Evolutionary conservation across 257 asterid genomes (phyloP).

Genomic region (Petrea volubilis): DNA sequence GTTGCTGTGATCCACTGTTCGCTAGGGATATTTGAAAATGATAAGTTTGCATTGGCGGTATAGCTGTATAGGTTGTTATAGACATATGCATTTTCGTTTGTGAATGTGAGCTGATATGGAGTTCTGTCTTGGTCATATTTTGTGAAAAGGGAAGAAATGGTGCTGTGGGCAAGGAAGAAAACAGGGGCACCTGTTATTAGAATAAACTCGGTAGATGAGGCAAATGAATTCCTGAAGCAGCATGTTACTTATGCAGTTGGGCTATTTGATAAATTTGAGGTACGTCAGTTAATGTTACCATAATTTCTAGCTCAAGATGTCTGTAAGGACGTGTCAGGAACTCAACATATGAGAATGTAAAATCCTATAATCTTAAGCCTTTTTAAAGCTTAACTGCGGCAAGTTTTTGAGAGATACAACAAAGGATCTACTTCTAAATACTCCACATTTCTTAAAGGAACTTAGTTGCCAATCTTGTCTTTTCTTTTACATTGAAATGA

Average conservation of each 20-base stretch:
- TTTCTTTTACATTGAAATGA: not conserved
- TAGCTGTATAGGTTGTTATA: not conserved
- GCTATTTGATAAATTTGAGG: slow-evolving; percentile 76
- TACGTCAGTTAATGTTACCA: slow-evolving; percentile 25
- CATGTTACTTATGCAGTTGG: slow-evolving; percentile 72
- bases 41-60: not conserved
- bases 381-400: too few species aligned
- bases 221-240: slow-evolving; percentile 67
- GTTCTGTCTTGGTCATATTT: slow-evolving; percentile 14
- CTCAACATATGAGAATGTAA: not conserved
- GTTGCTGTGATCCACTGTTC: not conserved
- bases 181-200: slow-evolving; percentile 76
- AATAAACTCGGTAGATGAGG: slow-evolving; percentile 59
- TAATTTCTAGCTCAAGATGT: not conserved
- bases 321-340: not conserved
- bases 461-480: not conserved
- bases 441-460: not conserved
- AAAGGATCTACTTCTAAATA: too few species aligned
- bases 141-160: slow-evolving; percentile 77
- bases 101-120: slow-evolving; percentile 20
- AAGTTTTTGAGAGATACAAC: too few species aligned
- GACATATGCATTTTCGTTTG: slow-evolving; percentile 20
- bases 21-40: not conserved
- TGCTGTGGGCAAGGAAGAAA: slow-evolving; percentile 91
- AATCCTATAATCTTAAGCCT: too few species aligned